Base-by-base conservation (phyloP, 108 stramenopile species). In the Conticribra guillardii region DNA sequence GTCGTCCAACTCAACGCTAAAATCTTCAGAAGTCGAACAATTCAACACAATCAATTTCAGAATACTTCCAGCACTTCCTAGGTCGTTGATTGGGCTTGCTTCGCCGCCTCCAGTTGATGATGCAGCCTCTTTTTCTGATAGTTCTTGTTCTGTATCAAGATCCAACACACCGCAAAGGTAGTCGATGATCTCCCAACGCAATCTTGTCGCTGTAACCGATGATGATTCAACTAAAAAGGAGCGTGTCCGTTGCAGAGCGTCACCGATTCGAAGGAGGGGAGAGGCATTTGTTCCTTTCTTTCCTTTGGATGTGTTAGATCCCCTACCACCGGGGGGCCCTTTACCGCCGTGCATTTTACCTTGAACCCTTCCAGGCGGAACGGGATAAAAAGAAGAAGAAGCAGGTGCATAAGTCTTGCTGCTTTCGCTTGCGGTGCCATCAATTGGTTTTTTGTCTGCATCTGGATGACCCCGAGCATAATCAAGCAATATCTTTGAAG, bases 31-130 rank as follows among this genome's bases (percentile, higher is more conserved):
- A 4, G 82, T 84, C 3, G 90, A 85, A 64, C 90, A 94, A 52
- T 90, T 94, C 57, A 91, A 54, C 15, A 94, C 77, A 66, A 94
- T 91, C 21, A 94, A 59, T 74, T 94, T 94, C 62, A 91, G 62
- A 37, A 94, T 78, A 81, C 93, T 91, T 24, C 93, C 93, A 3
- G 93, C 93, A 67, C 77, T 81, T 11, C 93, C 93, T 18, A 94
- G 67, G 57, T 94, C 93, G 33, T 83, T 87, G 29, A 90, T 89
- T 2, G 85, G 82, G 30, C 84, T 89, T 11, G 75, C 60, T 23
- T 66, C 70, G 31, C 68, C 79, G 30, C 63, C 60, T 26, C 69
- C 76, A 23, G 86, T 82, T 18, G 87, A 73, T n/a, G 78, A 80
- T 17, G 87, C 83, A 16, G 88, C 80, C 57, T 91, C 93, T 63